Evolutionary conservation across 257 asterid species (phyloP), one percentile per base, ranked within the genome.

Genomic region (Ocimum tenuiflorum): DNA sequence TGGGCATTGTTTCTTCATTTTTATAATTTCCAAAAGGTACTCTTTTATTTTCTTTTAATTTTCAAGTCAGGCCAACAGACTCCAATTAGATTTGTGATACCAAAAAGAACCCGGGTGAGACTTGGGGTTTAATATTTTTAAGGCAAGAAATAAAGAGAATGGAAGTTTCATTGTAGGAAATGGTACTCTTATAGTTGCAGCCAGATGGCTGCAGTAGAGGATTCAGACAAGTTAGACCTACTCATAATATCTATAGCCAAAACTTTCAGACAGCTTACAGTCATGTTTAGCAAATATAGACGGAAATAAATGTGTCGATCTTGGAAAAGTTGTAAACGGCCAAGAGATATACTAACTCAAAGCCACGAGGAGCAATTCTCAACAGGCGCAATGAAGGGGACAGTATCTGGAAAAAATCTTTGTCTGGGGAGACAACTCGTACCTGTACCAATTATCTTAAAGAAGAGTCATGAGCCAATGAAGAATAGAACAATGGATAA

Each of bases 371-470:
- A 72, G 99, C 99, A 66, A 89, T 88, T 80, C 97, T 94, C 78
- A 92, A 67, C 35, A 92, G 94, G 69, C 99, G 99, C 78, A 92
- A 65, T 39, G 99, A 92, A 71, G 99, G 99, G 71, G 96, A 89
- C 2, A 92, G 80, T 68, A 92, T 87, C 86, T 92, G 99, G 43
- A 92, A 92, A 75, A 92, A 94, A 75, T 94, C 99, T 79, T 86
- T 94, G 83, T 94, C 99, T 0, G 99, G 99, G 60, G 99, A 94
- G 69, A 92, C 99, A 69, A 92, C 96, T 74, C 99, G 89, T 29
- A 92, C 99, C 99, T 92, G 87, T 69, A 80, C 45, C 38, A 59
- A 61, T 70, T 42, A 75, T 69, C 22, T 63, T 38, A 75, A 62
- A 57, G 64, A 50, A 68, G 51, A 73, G 60, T 63, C 62, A 24